phyloP scores from a whole-genome alignment of 495 filamentous ascomycete genomes.

The Hypoxylon fuscum region DNA sequence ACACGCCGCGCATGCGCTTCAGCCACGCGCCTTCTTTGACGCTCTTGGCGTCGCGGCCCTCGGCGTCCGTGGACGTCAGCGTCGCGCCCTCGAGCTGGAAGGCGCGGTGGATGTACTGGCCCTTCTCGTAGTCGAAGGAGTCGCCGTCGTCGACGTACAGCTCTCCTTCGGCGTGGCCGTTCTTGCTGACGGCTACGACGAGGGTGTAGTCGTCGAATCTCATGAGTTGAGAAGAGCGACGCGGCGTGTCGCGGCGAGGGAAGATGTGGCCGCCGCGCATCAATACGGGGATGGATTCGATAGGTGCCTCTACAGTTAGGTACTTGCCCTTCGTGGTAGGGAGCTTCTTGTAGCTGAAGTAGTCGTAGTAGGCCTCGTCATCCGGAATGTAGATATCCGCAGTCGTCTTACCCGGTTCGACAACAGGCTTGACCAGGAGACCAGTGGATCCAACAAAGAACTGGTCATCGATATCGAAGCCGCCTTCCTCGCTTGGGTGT shows the following conservation, averaged over 20 bases:
- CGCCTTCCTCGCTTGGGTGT: constrained; percentile 85
- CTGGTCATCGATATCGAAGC: constrained; percentile 90
- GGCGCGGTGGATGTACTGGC: constrained; percentile 83
- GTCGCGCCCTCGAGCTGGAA: constrained; percentile 68
- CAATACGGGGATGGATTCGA: constrained; percentile 85
- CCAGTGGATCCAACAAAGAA: constrained; percentile 89
- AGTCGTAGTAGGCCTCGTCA: constrained; percentile 89
- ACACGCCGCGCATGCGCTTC: constrained; percentile 77
- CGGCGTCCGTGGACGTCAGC: constrained; percentile 60
- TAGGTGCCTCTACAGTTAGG: constrained; percentile 74
- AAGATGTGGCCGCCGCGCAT: constrained; percentile 95
- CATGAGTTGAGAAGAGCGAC: constrained; percentile 88
- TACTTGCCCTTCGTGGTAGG: constrained; percentile 70
- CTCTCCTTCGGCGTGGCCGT: constrained; percentile 77
- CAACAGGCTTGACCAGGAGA: constrained; percentile 87
- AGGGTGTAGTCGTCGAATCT: constrained; percentile 93
- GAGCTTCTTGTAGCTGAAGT: constrained; percentile 83
- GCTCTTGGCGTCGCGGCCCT: constrained; percentile 62
- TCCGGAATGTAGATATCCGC: constrained; percentile 88
- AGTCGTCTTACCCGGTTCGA: constrained; percentile 73
- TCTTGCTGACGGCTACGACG: constrained; percentile 76
- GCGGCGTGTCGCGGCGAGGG: constrained; percentile 85
- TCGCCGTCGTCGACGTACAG: constrained; percentile 96
- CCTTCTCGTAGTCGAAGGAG: constrained; percentile 84
- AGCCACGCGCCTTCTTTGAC: constrained; percentile 76